Base-by-base conservation (phyloP, 768 basidiomycete species). In the Lactarius indigo region DNA sequence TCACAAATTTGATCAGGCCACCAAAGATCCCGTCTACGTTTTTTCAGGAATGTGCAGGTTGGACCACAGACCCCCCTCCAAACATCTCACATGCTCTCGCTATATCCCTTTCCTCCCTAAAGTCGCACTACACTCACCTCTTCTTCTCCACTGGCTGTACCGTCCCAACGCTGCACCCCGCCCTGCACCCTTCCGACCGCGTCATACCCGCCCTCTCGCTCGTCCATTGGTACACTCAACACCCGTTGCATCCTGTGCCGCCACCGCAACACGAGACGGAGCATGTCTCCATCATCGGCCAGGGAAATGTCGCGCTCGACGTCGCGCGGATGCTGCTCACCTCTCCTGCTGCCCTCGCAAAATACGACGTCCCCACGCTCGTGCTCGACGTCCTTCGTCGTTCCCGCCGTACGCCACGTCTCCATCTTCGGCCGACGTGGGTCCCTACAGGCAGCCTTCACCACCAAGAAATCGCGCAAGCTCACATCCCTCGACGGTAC, bases 171-270 rank as follows among this genome's bases (percentile, higher is more conserved):
- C 75, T 84, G 13, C 86, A 92, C 76, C 75, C 83, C 13, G 80
- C 79, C 57, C 76, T 87, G 7, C 81, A 82, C 55, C 84, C 71
- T 20, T 81, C 73, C 79, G 75, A 52, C 70, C 72, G 78, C 78
- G 91, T 83, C 70, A 75, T 88, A 2, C 86, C 94, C 1, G 94
- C 95, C 0, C 81, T 97, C 3, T 86, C 85, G 1, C 77, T 99
- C 52, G 95, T 99, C 1, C 91, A 95, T 70, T 98, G 95, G 96
- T 98, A 99, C 79, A 98, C 96, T 15, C 88, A 85, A 57, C 94
- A 98, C 75, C 96, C 96, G 1, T 87, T 87, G 10, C 79, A 80
- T 12, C 81, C 84, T 0, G 74, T 82, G 0, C 81, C 89, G 0
- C 87, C 90, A 1, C 80, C 87, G 0, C 82, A 94, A 2, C 85